Evolutionary conservation across 148 eudicot species (phyloP).

Genomic region (Silene latifolia): DNA sequence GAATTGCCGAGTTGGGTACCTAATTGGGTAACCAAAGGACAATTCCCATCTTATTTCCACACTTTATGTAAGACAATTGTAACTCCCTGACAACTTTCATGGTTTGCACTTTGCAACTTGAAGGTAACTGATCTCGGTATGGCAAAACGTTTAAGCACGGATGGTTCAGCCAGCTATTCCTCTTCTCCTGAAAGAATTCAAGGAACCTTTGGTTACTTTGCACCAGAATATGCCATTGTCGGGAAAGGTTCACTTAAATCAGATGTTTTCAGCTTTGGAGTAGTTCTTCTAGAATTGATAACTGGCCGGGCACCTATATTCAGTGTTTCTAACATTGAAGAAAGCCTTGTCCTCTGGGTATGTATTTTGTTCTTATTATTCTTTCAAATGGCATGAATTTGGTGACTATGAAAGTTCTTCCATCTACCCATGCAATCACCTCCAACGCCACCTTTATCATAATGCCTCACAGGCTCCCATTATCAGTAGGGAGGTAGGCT

Average conservation of each 20-base stretch:
- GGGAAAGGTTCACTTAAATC: constrained; percentile 88
- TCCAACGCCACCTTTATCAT: not conserved
- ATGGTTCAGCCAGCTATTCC: constrained; percentile 63
- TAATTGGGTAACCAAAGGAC: not conserved
- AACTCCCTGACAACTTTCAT: not conserved
- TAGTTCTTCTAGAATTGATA: constrained; percentile 89
- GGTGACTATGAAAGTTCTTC: not conserved
- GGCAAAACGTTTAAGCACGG: constrained; percentile 70
- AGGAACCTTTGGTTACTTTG: constrained; percentile 98
- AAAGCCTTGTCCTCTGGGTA: constrained; percentile 98
- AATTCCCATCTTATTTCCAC: not conserved
- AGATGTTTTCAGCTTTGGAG: constrained; percentile 98
- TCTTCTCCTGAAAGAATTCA: constrained; percentile 91
- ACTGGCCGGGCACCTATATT: constrained; percentile 82
- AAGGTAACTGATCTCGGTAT: constrained; percentile 98
- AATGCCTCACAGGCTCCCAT: not conserved
- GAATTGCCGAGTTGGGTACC: not conserved
- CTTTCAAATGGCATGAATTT: not conserved
- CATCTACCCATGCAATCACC: not conserved
- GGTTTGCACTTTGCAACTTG: constrained; percentile 17
- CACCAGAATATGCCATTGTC: constrained; percentile 87
- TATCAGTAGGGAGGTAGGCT: not conserved
- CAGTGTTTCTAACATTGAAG: constrained; percentile 48
- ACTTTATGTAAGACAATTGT: not conserved
- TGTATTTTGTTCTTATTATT: constrained; percentile 1